Base-by-base conservation (phyloP, 2,329 filamentous ascomycete species). In the Monilinia polystroma region DNA sequence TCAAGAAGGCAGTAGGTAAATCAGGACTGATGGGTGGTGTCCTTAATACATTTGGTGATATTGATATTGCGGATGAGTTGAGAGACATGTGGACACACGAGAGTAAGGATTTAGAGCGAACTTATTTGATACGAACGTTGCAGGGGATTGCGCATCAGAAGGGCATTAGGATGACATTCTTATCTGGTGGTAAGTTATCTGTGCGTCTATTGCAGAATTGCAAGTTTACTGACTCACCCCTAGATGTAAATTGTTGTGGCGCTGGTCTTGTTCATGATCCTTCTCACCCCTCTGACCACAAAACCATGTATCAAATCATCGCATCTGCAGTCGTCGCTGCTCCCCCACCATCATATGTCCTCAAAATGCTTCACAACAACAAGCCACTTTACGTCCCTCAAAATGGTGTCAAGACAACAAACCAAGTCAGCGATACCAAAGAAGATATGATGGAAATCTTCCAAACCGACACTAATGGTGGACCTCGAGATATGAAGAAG, bases 401-500 rank as follows among this genome's bases (percentile, higher is more conserved):
- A 65, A 99, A 99, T 78, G 94, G 94, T n/a, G 87, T 92, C 66
- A 85, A 86, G 71, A 88, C 90, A 0, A 90, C 84, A 1, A 87
- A 92, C 69, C 85, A 89, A 70, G 85, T 91, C 1, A 90, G 89
- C 1, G 95, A 99, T 77, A 99, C 95, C 57, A 98, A 99, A 79
- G 95, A 99, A 78, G 95, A 99, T 79, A 99, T 99, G 95, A 96
- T 99, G 91, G 95, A 99, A 81, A 96, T 99, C 72, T 99, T 99
- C 84, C 92, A 95, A 74, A 91, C 90, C 10, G 95, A 99, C 73
- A 92, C 95, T 20, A 92, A 89, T 64, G 94, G 95, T n/a, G 82
- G 87, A 47, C 83, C 88, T 0, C 85, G 93, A 57, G 94, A 97
- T 78, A 83, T 93, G 75, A 93, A 93, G 80, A 91, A 94, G 75